Evolutionary conservation across 805 yeast genomes (phyloP).

Genomic region (Metschnikowia gruessii): DNA sequence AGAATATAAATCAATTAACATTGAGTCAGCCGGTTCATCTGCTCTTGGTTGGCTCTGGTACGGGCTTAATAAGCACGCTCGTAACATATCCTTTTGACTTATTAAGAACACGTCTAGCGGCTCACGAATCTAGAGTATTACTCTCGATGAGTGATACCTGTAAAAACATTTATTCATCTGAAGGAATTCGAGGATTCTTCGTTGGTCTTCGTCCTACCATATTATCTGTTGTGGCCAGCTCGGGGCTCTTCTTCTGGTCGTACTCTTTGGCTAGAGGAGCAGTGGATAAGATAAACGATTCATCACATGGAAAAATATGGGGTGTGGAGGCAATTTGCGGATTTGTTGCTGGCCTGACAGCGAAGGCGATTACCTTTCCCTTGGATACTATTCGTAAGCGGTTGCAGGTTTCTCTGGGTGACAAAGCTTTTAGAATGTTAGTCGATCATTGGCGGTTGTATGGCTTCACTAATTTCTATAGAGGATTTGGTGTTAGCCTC

Average conservation of each 20-base stretch:
- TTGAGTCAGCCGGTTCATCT: conserved; percentile 43
- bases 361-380: conserved; percentile 80
- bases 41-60: conserved; percentile 63
- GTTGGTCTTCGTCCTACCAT: conserved; percentile 52
- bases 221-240: conserved; percentile 62
- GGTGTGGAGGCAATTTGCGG: conserved; percentile 60
- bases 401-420: conserved; percentile 53
- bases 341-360: conserved; percentile 67
- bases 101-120: conserved; percentile 82
- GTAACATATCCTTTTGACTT: conserved; percentile 87
- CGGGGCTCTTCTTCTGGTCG: conserved; percentile 72
- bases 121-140: conserved; percentile 43
- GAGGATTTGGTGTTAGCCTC: conserved; percentile 69
- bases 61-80: conserved; percentile 74
- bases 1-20: conserved; percentile 19
- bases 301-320: conserved; percentile 25
- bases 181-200: conserved; percentile 47
- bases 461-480: conserved; percentile 68
- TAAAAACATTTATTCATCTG: conserved; percentile 24
- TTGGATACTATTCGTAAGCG: conserved; percentile 79
- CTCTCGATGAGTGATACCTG: conserved; percentile 35
- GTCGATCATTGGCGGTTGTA: conserved; percentile 47
- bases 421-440: conserved; percentile 25
- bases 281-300: conserved; percentile 21
- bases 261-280: conserved; percentile 53